phyloP scores from a whole-genome alignment of 768 basidiomycete genomes.

The Collybia mongolica region DNA sequence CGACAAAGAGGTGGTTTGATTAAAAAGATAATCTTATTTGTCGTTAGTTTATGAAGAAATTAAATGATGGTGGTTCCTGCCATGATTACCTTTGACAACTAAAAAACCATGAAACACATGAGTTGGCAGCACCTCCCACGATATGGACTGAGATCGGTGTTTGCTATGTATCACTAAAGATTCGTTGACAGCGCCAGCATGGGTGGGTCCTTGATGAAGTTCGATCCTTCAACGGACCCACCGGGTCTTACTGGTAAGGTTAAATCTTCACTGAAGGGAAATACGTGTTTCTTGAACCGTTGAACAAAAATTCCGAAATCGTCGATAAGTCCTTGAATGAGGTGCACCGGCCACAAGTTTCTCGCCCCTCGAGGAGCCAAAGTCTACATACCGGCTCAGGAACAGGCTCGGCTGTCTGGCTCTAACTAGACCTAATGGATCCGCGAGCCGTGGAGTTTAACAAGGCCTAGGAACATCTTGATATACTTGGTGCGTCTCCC shows the following conservation, averaged over 20 bases:
- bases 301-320: background rate
- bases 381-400: slow-evolving; percentile 51
- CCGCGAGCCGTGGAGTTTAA: slow-evolving; percentile 46
- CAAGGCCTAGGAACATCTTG: slow-evolving; percentile 51
- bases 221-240: slow-evolving; percentile 28
- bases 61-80: no score
- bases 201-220: background rate
- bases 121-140: no score
- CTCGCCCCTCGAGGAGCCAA: slow-evolving; percentile 43
- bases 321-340: slow-evolving; percentile 25
- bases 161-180: no score
- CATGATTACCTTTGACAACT: no score
- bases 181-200: no score
- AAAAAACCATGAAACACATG: no score
- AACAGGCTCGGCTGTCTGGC: slow-evolving; percentile 45
- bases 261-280: slow-evolving; percentile 57
- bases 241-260: slow-evolving; percentile 49
- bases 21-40: no score
- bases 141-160: no score
- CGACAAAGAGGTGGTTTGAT: no score
- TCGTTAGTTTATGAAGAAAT: no score
- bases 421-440: slow-evolving; percentile 51
- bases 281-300: slow-evolving; percentile 24
- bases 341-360: slow-evolving; percentile 48
- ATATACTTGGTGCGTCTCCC: slow-evolving; percentile 45